Percentiles rank a stretch among this genome's conserved stretches.
phyloP scores from a whole-genome alignment of 345 rosid genomes.

The Gossypium australe region DNA sequence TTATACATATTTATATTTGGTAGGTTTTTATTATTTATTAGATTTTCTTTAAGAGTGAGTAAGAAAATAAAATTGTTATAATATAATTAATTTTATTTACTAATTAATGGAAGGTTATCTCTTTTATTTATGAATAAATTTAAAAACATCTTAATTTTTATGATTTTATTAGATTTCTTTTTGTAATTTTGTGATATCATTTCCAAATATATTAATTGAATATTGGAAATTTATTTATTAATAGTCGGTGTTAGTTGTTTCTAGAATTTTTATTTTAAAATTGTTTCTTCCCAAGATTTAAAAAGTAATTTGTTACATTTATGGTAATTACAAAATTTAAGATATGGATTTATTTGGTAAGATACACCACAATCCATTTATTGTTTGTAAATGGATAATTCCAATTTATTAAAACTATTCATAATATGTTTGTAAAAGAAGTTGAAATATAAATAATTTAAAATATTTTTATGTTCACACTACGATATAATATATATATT shows the following conservation, averaged over 20 bases:
- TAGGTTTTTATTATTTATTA: background rate
- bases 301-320: background rate
- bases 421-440: too few species aligned
- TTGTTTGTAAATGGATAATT: too few species aligned
- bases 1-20: too few species aligned
- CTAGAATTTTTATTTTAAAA: background rate
- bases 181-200: background rate
- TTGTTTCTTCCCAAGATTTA: too few species aligned
- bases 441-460: too few species aligned
- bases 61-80: background rate
- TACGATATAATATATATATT: too few species aligned
- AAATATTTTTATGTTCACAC: too few species aligned
- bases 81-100: background rate
- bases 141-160: background rate
- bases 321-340: background rate
- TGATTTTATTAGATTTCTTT: background rate
- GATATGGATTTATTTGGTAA: background rate
- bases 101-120: conserved; percentile 5
- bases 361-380: background rate
- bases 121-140: background rate
- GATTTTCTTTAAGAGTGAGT: background rate
- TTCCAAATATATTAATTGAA: conserved; percentile 7
- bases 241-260: background rate
- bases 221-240: background rate
- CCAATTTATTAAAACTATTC: too few species aligned